Base-by-base conservation (phyloP, 805 yeast species). In the Tetrapisispora pingtungensis region DNA sequence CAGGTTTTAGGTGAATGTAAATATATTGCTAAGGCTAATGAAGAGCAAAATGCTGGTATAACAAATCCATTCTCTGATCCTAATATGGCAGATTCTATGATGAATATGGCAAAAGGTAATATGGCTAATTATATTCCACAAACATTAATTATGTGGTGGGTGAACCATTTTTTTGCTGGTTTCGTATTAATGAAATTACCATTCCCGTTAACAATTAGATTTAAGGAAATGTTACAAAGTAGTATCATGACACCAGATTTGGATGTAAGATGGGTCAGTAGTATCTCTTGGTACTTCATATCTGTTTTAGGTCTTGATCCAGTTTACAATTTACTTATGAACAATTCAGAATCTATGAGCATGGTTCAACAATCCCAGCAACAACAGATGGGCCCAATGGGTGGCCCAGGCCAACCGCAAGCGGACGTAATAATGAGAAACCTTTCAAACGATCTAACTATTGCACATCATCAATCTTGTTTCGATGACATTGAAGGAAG, bases 101-200 rank as follows among this genome's bases (percentile, higher is more conserved):
- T 81, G 70, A 74, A 72, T 40, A 80, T 85, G 81, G 75, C 88
- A 46, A 87, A 87, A 59, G 81, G 82, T 8, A 89, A 87, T 58
- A 67, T 87, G 50, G 81, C 89, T 58, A 85, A 79, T 64, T 85
- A 81, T 59, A 75, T 88, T 17, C 97, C 97, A 1, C 97, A 93
- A 66, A 86, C 96, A 0, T 62, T 89, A 33, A 83, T 89, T 51
- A 89, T 93, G 96, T 87, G 88, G 57, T 93, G 97, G 96, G 90
- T 90, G 48, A 86, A 85, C 57, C 84, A 80, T 56, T 89, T 90
- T 67, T 93, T 87, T 63, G 86, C 90, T 13, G 97, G 97, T 0
- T 87, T 88, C 50, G 80, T 89, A 14, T 76, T 87, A 40, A 84
- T 84, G 84, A 78, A 78, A 59, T 69, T 93, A 43, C 98, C 98